Evolutionary conservation across 192 early-diverging fungal genomes (phyloP), one percentile per base, ranked within the genome.

Genomic region (Backusella liffmaniae): DNA sequence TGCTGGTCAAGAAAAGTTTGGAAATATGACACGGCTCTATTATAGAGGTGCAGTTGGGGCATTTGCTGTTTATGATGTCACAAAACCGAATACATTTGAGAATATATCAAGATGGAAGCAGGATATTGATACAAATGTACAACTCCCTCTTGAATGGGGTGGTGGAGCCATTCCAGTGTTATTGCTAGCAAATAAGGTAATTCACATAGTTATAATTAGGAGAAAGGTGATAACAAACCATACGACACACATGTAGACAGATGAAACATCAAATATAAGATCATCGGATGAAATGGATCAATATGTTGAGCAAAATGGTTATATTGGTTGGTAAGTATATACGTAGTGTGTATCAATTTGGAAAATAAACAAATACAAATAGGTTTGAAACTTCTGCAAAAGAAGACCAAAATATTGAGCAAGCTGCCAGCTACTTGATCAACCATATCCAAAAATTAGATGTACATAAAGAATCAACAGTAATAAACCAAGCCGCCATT

Each of bases 351-450:
- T 32, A 29, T 51, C 13, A 56, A 35, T 35, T 46, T 44, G 13
- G 15, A 44, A 72, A 30, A 59, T 36, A 32, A 32, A 26, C 29
- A 30, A 46, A 18, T 4, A 13, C 12, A 39, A 44, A 39, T 56
- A 87, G 86, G 86, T 90, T 87, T 73, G 80, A 79, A 26, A 90
- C 89, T 15, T 90, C 89, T 12, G 89, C 89, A 32, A 90, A 90
- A 59, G 87, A 88, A 26, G 87, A 90, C 42, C 84, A 44, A 66
- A 90, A 90, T 35, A 84, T 90, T 78, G 86, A 88, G 18, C 86
- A 88, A 49, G 89, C 89, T 4, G 83, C 84, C 18, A 82, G 73
- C 51, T 78, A 84, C 70, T 56, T 90, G 71, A 77, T 88, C 21
- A 18, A 16, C 12, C 12, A 37, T 69, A 69, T 69, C 12, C 37